Base-by-base conservation (phyloP, 2,329 filamentous ascomycete genomes). In the Dactylonectria macrodidyma region DNA sequence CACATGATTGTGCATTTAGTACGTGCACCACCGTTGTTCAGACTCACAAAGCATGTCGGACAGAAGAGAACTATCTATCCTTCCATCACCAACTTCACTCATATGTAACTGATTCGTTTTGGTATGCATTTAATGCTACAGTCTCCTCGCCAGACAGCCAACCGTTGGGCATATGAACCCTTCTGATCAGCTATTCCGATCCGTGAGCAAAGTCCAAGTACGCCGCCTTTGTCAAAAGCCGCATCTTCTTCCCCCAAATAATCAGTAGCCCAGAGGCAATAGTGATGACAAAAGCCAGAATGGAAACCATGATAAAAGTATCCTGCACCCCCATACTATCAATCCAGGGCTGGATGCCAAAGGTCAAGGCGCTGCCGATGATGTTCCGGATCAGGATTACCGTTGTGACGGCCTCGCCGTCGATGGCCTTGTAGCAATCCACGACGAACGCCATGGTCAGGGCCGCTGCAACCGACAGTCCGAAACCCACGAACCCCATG, bases 351-450 rank as follows among this genome's bases (percentile, higher is more conserved):
- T 77, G 80, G 73, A 81, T 80, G 47, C 67, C 74, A 26, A 74
- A 77, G 12, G 58, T 65, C 16, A 77, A 58, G 9, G 66, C 74
- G 54, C 75, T 75, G 1, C 65, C 62, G 36, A 77, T 62, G 4
- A 73, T 76, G 51, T 75, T 77, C 5, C 74, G 62, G 47, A 81
- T 76, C 12, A 81, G 50, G 34, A 81, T 81, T 56, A 77, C 73
- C 8, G 62, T 48, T 12, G 44, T 47, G 7, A 48, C 22, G 1
- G 79, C 78, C 34, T 81, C 79, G 7, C 75, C 79, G 5, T 71
- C 71, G 26, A 81, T 74, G 6, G 81, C 80, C 44, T 78, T 76
- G 71, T 79, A 82, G 38, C 77, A 73, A 62, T 81, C 79, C 55
- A 82, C 73, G n/a, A 75, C 69, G 61, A 81, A 81, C 16, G 74